Evolutionary conservation across 2,329 filamentous ascomycete genomes (phyloP).

Genomic region (Penicillium expansum): DNA sequence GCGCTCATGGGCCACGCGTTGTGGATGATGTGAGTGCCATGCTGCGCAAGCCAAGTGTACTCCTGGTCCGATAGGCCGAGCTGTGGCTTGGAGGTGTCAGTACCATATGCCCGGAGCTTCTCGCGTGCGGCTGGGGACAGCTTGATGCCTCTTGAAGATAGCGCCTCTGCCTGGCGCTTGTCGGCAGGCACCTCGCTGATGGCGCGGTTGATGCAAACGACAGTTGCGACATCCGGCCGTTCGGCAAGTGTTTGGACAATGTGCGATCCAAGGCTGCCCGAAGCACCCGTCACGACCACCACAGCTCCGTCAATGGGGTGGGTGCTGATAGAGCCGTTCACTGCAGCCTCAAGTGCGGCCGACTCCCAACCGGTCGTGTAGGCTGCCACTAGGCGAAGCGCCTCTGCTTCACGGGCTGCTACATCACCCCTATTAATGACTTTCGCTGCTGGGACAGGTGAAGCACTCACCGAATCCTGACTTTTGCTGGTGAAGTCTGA

Average conservation of each 20-base stretch:
- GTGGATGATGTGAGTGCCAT: conserved; percentile 49
- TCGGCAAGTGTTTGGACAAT: background rate
- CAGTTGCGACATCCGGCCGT: background rate
- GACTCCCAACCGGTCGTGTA: background rate
- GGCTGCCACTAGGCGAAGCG: background rate
- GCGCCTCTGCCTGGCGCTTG: background rate
- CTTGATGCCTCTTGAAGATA: background rate
- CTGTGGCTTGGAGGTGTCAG: conserved; percentile 47
- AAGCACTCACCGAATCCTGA: background rate
- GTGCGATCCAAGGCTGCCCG: background rate
- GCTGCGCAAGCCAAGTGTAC: conserved; percentile 40
- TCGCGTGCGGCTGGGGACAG: background rate
- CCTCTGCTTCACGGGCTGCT: background rate
- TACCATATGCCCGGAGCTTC: conserved; percentile 50
- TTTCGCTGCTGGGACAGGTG: too few species aligned
- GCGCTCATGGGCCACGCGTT: conserved; percentile 27
- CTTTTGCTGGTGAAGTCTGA: too few species aligned
- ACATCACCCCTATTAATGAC: background rate
- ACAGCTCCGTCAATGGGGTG: background rate
- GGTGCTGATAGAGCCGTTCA: background rate
- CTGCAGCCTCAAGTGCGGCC: background rate
- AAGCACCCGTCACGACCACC: background rate
- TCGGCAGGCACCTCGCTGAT: too few species aligned
- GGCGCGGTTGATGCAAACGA: background rate
- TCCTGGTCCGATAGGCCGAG: conserved; percentile 48